Evolutionary conservation across 352 stramenopile genomes (phyloP).

Genomic region (Lagenidium sp.): DNA sequence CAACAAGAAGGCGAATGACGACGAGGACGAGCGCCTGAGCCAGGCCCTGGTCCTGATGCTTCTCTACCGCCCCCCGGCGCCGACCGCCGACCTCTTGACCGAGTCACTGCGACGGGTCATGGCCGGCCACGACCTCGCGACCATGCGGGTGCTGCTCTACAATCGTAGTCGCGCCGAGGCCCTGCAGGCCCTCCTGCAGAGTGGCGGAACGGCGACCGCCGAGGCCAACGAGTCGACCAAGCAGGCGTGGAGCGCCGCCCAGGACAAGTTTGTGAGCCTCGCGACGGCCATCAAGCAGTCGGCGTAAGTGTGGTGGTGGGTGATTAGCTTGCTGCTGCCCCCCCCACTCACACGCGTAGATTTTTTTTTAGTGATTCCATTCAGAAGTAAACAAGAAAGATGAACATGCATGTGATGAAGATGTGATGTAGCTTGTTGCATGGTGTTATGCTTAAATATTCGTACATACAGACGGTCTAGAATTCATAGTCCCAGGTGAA

Average conservation of each 20-base stretch:
- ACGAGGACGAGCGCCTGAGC: slow-evolving; percentile 54
- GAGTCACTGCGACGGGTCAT: slow-evolving; percentile 55
- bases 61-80: slow-evolving; percentile 69
- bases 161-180: slow-evolving; percentile 61
- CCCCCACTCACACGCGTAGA: no score
- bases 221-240: slow-evolving; percentile 44
- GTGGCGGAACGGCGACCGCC: slow-evolving; percentile 41
- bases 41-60: slow-evolving; percentile 77
- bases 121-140: slow-evolving; percentile 38
- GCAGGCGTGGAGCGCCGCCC: slow-evolving; percentile 48
- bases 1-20: slow-evolving; percentile 20
- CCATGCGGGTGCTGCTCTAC: slow-evolving; percentile 63
- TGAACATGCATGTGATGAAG: no score
- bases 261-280: slow-evolving; percentile 63
- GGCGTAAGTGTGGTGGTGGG: slow-evolving; percentile 17
- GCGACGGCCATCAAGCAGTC: slow-evolving; percentile 73
- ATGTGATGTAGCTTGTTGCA: no score
- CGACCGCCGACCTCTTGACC: slow-evolving; percentile 48
- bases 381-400: no score
- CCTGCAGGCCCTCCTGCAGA: slow-evolving; percentile 66
- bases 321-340: no score
- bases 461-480: no score
- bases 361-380: no score
- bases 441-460: no score
- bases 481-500: background rate